phyloP scores from a whole-genome alignment of 345 rosid genomes.

The Citrus hindsii region DNA sequence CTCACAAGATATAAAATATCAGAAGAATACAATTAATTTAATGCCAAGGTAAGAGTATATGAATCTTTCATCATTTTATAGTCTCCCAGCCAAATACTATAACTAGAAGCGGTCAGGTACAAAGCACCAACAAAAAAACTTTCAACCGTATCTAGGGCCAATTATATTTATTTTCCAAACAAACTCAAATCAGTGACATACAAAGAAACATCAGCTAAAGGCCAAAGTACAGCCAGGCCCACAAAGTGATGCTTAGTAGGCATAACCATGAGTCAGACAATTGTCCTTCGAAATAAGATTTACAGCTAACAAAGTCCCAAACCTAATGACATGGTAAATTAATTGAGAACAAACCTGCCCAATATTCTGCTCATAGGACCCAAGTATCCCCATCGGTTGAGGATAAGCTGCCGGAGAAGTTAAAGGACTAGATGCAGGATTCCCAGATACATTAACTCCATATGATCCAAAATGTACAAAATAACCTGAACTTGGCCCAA shows the following conservation, averaged over 20 bases:
- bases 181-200: background rate
- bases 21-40: background rate
- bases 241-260: background rate
- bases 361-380: slow-evolving; percentile 59
- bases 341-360: slow-evolving; percentile 44
- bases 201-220: background rate
- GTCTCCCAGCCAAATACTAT: background rate
- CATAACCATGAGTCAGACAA: background rate
- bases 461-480: slow-evolving; percentile 48
- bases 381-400: slow-evolving; percentile 68
- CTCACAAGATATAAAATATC: background rate
- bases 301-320: background rate
- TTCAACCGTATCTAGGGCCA: background rate
- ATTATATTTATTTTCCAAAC: background rate
- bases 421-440: slow-evolving; percentile 35
- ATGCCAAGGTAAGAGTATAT: background rate
- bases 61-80: background rate
- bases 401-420: slow-evolving; percentile 46
- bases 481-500: slow-evolving; percentile 52
- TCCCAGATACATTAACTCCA: slow-evolving; percentile 38
- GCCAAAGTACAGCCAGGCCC: background rate
- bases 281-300: background rate
- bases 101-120: background rate
- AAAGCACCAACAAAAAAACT: background rate
- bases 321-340: background rate